These are phyloP conservation scores for Candida tunisiensis DNA, from an alignment of 1,139 yeast species.

Conservation along the genomic window DNA sequence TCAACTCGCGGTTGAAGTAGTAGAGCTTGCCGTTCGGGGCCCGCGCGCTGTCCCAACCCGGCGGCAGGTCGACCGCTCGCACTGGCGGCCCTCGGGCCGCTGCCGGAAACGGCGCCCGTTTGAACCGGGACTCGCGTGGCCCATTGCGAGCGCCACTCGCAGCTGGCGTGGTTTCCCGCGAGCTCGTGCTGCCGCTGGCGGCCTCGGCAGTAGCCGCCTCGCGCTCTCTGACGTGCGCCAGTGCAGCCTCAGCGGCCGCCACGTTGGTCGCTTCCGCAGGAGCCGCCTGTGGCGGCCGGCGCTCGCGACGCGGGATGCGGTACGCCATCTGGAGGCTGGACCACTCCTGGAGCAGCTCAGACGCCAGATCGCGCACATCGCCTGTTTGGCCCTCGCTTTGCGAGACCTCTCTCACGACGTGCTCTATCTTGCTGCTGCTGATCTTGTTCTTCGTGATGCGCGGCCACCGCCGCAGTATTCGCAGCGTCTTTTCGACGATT, in stretches of 20 bases:
- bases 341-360: slow-evolving; percentile 49
- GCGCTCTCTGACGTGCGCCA: neutral
- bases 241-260: neutral
- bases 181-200: neutral
- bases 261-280: neutral
- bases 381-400: slow-evolving; percentile 4
- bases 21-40: slow-evolving; percentile 22
- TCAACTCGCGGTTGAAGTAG: slow-evolving; percentile 34
- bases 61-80: slow-evolving; percentile 12
- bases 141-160: no score
- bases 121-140: no score
- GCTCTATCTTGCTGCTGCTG: slow-evolving; percentile 62
- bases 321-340: slow-evolving; percentile 61
- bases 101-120: neutral
- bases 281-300: slow-evolving; percentile 1
- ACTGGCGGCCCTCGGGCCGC: neutral
- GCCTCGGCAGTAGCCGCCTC: slow-evolving; percentile 1
- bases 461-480: slow-evolving; percentile 60
- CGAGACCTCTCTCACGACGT: slow-evolving; percentile 32
- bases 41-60: slow-evolving; percentile 22
- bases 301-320: slow-evolving; percentile 48
- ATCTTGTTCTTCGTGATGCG: slow-evolving; percentile 67
- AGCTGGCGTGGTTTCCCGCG: neutral
- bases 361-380: slow-evolving; percentile 22
- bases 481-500: slow-evolving; percentile 26